A percentile compares a stretch with the other conserved stretches of the same genome.
These are phyloP conservation scores for Xylariaceae sp. DNA, from an alignment of 2,329 filamentous ascomycete genomes.

Conservation along the genomic window DNA sequence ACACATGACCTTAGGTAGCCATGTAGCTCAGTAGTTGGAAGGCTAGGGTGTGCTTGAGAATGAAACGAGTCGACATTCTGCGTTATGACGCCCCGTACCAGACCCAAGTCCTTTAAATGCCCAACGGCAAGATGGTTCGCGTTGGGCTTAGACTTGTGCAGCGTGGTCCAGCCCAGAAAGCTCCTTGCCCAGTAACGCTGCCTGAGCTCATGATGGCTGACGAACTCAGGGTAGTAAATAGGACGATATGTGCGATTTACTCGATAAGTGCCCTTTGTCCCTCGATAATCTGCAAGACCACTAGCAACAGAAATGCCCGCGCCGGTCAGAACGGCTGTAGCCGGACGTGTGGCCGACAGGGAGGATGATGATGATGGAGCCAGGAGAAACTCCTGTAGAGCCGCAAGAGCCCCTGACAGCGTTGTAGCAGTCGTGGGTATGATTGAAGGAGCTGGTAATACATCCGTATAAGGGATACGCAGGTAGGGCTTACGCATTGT, in stretches of 20 bases:
- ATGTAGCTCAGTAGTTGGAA: constrained; percentile 80
- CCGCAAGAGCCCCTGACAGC: constrained; percentile 66
- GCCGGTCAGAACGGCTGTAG: constrained; percentile 58
- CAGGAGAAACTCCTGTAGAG: constrained; percentile 70
- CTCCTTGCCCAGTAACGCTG: constrained; percentile 95
- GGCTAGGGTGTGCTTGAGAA: constrained; percentile 62
- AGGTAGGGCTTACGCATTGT: constrained; percentile 66
- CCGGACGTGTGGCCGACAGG: constrained; percentile 42
- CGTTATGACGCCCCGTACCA: constrained; percentile 74
- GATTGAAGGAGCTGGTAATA: constrained; percentile 68
- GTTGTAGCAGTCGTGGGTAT: constrained; percentile 67
- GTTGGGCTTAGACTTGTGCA: constrained; percentile 76
- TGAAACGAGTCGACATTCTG: constrained; percentile 99
- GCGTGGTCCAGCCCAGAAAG: constrained; percentile 84
- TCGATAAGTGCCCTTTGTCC: constrained; percentile 83
- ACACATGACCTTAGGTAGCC: constrained; percentile 78
- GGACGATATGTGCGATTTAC: constrained; percentile 86
- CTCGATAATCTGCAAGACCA: constrained; percentile 88
- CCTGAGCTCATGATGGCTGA: constrained; percentile 71
- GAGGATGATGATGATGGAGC: constrained; percentile 42
- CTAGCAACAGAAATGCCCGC: constrained; percentile 92
- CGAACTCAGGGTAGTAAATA: constrained; percentile 90
- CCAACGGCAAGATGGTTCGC: constrained; percentile 70
- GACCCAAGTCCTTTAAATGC: constrained; percentile 63
- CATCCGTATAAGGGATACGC: constrained; percentile 85